Evolutionary conservation across 2,329 filamentous ascomycete genomes (phyloP).

Genomic region (Aspergillus candidus): DNA sequence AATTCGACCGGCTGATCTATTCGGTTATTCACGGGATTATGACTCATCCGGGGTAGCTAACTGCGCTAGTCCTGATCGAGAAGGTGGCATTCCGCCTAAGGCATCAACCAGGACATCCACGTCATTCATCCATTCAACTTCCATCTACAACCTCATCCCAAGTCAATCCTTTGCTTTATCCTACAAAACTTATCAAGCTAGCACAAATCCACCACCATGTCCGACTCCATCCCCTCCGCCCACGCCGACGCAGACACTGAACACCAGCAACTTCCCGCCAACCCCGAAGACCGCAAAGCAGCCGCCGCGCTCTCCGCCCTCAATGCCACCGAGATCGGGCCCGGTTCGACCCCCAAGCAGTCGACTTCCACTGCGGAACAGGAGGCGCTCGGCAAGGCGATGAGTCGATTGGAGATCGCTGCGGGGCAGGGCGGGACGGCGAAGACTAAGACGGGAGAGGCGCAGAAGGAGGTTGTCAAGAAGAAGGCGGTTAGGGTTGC

Average conservation of each 20-base stretch:
- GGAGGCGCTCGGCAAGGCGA: conserved; percentile 45
- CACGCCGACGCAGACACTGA: conserved; percentile 29
- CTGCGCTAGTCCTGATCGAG: conserved; percentile 1
- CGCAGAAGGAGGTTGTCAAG: conserved; percentile 29
- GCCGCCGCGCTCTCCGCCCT: conserved; percentile 46
- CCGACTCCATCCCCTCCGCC: conserved; percentile 39
- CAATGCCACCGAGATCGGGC: conserved; percentile 36
- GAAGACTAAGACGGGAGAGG: conserved; percentile 16
- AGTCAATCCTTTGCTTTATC: background rate
- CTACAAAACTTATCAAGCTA: background rate
- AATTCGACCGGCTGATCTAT: background rate
- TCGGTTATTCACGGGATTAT: conserved; percentile 13
- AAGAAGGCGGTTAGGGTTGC: conserved; percentile 42
- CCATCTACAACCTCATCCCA: background rate
- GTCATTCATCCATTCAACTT: background rate
- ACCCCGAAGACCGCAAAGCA: conserved; percentile 47
- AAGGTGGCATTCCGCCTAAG: background rate
- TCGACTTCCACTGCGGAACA: conserved; percentile 37
- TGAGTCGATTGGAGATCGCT: conserved; percentile 44
- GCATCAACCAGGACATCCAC: background rate
- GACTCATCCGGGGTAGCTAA: conserved; percentile 7
- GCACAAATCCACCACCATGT: conserved; percentile 27
- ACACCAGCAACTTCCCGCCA: conserved; percentile 33
- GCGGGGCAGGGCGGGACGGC: conserved; percentile 20
- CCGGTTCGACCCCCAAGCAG: conserved; percentile 27